Percentiles rank a stretch among this genome's conserved stretches.
Conservation (phyloP, 108 stramenopile species). For the Chaetoceros muelleri region DNA sequence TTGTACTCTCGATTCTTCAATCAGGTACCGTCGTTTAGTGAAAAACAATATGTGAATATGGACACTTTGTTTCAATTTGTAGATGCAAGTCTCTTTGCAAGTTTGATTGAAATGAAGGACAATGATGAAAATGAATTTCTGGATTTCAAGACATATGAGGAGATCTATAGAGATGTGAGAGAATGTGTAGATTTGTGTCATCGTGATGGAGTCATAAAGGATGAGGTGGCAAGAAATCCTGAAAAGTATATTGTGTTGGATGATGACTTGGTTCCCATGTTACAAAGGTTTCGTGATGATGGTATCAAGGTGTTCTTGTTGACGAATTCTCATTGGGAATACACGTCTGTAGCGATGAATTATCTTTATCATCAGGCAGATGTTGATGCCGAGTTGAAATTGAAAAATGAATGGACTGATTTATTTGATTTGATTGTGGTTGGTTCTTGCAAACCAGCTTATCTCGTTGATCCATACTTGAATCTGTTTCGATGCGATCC, state of each 20-base stretch:
- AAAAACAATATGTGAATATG: slow-evolving; percentile 84
- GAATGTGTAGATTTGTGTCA: slow-evolving; percentile 93
- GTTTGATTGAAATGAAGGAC: slow-evolving; percentile 81
- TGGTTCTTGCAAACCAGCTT: slow-evolving; percentile 86
- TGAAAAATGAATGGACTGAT: slow-evolving; percentile 85
- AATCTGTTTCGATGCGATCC: slow-evolving; percentile 82
- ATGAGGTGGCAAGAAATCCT: slow-evolving; percentile 79
- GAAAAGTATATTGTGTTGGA: slow-evolving; percentile 83
- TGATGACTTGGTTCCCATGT: slow-evolving; percentile 80
- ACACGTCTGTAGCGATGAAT: slow-evolving; percentile 93
- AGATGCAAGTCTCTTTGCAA: slow-evolving; percentile 76
- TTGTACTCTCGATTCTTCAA: slow-evolving; percentile 70
- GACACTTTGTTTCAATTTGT: slow-evolving; percentile 91
- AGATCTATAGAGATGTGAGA: slow-evolving; percentile 79
- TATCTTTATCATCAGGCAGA: slow-evolving; percentile 48
- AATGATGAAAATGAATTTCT: slow-evolving; percentile 61
- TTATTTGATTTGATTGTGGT: slow-evolving; percentile 91
- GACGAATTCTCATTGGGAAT: slow-evolving; percentile 93
- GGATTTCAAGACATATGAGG: slow-evolving; percentile 82
- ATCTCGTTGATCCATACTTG: slow-evolving; percentile 75
- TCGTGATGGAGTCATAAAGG: slow-evolving; percentile 95
- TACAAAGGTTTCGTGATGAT: slow-evolving; percentile 47
- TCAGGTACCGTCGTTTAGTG: slow-evolving; percentile 77
- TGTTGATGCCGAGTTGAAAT: slow-evolving; percentile 47
- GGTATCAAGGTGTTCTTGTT: slow-evolving; percentile 89